Conservation (phyloP, 2,329 filamentous ascomycete genomes). For the Fusarium gaditjirri region DNA sequence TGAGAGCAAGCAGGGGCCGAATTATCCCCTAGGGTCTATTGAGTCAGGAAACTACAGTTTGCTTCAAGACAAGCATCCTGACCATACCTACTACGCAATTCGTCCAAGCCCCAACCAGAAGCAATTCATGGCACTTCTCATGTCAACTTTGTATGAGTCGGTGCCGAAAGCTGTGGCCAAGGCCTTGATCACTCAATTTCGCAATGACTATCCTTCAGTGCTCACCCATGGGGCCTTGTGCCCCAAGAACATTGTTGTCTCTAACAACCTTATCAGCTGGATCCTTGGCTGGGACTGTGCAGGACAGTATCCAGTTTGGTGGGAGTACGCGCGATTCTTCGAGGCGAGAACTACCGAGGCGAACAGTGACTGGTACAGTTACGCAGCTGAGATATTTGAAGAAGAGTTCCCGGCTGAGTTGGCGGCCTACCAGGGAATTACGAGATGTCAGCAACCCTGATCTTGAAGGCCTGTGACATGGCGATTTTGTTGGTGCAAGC, state of each 20-base stretch:
- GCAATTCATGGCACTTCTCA: slow-evolving; percentile 43
- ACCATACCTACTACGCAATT: slow-evolving; percentile 46
- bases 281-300: slow-evolving; percentile 48
- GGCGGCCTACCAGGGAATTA: slow-evolving; percentile 47
- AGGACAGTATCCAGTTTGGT: slow-evolving; percentile 49
- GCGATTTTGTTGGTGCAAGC: background rate
- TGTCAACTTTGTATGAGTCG: slow-evolving; percentile 39
- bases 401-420: slow-evolving; percentile 41
- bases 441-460: slow-evolving; percentile 44
- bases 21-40: slow-evolving; percentile 25
- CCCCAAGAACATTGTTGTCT: slow-evolving; percentile 47
- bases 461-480: background rate
- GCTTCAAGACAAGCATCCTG: slow-evolving; percentile 44
- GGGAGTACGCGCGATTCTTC: slow-evolving; percentile 51
- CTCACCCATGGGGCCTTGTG: slow-evolving; percentile 44
- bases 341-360: slow-evolving; percentile 42
- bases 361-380: slow-evolving; percentile 49
- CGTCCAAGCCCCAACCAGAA: slow-evolving; percentile 19
- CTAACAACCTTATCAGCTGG: slow-evolving; percentile 36
- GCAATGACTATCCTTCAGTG: slow-evolving; percentile 19
- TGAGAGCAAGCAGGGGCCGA: background rate
- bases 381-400: slow-evolving; percentile 45
- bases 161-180: slow-evolving; percentile 41
- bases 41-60: slow-evolving; percentile 40
- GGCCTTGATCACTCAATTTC: slow-evolving; percentile 37